A percentile compares a stretch with the other conserved stretches of the same genome.
These are phyloP conservation scores for Jatropha podagrica DNA, from an alignment of 441 rosid genomes.

Conservation along the genomic window DNA sequence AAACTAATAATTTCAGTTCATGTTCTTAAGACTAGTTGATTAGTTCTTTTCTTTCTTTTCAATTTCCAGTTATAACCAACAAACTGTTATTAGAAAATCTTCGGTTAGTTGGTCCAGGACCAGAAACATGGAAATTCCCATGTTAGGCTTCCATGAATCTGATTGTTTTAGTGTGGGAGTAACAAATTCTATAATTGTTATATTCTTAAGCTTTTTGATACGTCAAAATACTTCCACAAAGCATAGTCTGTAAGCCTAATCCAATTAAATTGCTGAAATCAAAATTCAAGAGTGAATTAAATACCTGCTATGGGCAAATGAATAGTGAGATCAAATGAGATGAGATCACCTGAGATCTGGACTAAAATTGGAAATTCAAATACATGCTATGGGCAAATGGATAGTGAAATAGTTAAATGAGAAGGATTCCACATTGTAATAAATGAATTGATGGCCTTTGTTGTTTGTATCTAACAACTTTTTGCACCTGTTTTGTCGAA, in stretches of 20 bases:
- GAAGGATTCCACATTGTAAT: no score
- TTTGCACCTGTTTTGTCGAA: neutral
- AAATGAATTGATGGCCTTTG: neutral
- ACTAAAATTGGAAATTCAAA: neutral
- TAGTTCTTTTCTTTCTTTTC: neutral
- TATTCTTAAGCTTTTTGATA: neutral
- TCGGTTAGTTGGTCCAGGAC: neutral
- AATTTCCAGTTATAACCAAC: neutral
- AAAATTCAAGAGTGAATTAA: neutral
- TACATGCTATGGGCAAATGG: neutral
- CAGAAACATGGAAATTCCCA: neutral
- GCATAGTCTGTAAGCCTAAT: neutral
- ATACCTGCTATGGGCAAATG: no score
- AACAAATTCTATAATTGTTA: no score
- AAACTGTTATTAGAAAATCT: neutral
- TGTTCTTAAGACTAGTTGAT: neutral
- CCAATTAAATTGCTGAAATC: neutral
- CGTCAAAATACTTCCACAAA: neutral
- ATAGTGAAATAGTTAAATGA: neutral
- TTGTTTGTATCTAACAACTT: neutral
- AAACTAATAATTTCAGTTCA: neutral
- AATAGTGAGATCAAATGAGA: neutral
- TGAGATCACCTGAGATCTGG: neutral
- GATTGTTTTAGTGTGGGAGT: neutral
- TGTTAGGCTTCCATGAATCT: constrained; percentile 1